Evolutionary conservation across 306 rosid species (phyloP).

Genomic region (Quercus cerris): DNA sequence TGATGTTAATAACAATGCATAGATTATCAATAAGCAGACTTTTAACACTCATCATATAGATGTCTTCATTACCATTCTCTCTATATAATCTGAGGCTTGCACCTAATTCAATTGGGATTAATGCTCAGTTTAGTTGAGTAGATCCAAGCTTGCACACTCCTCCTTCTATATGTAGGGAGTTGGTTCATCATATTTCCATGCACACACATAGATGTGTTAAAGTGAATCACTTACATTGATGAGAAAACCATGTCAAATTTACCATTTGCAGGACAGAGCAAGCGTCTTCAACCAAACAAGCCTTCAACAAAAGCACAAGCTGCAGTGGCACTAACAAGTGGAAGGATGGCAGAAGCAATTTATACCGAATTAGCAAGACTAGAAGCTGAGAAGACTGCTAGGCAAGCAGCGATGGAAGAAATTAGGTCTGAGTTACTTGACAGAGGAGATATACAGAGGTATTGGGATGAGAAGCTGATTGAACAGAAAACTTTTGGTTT

Average conservation of each 20-base stretch:
- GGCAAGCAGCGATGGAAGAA: conserved; percentile 61
- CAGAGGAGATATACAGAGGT: conserved; percentile 68
- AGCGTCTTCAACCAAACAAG: conserved; percentile 83
- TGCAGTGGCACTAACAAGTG: conserved; percentile 74
- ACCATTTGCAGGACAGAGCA: conserved; percentile 73
- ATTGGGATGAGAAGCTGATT: conserved; percentile 65
- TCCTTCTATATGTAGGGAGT: conserved; percentile 12
- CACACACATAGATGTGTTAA: not conserved
- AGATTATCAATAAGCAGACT: not conserved
- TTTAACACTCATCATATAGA: not conserved
- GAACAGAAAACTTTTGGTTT: conserved; percentile 62
- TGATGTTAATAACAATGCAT: not conserved
- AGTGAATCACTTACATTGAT: not conserved
- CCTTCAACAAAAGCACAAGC: conserved; percentile 91
- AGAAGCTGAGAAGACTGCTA: conserved; percentile 56
- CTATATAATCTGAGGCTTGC: not conserved
- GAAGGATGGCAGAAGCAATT: conserved; percentile 66
- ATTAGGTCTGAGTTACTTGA: conserved; percentile 67
- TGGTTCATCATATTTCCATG: conserved; percentile 3
- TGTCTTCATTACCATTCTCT: not conserved
- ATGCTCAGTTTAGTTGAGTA: not conserved
- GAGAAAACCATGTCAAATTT: conserved; percentile 15
- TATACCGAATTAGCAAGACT: conserved; percentile 59
- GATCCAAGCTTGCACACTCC: not conserved
- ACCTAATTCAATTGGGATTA: not conserved